A percentile compares a stretch with the other conserved stretches of the same genome.
Conservation (phyloP, 441 rosid genomes). For the Bocquillonia castaneifolia region DNA sequence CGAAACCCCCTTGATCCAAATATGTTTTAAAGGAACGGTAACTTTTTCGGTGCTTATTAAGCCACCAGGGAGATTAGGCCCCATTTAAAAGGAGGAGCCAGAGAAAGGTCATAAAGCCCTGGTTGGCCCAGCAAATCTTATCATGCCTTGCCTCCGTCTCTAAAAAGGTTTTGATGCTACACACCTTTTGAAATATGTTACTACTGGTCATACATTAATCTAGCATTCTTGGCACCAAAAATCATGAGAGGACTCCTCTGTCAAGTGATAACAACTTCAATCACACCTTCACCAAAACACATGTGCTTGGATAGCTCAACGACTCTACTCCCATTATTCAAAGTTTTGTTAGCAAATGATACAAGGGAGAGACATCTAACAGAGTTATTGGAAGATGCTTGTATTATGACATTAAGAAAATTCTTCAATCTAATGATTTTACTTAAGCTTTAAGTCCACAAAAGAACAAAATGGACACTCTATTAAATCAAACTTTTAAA, state of each 20-base stretch:
- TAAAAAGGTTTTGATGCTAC: not conserved
- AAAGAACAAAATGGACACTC: not conserved
- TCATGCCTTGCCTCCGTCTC: not conserved
- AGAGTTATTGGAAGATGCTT: not conserved
- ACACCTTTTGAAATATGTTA: not conserved
- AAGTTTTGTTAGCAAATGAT: too few species aligned
- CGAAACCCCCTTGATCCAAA: too few species aligned
- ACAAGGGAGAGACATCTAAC: not conserved
- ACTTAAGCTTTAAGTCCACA: not conserved
- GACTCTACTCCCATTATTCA: not conserved
- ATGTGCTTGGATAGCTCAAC: not conserved
- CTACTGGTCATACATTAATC: constrained; percentile 3
- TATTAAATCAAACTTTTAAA: not conserved
- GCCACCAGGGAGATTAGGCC: not conserved
- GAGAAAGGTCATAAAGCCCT: not conserved
- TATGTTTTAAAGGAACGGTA: too few species aligned
- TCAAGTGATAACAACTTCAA: too few species aligned
- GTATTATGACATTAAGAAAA: not conserved
- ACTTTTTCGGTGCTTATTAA: too few species aligned
- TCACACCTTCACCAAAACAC: not conserved
- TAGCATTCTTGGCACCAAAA: not conserved
- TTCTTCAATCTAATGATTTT: not conserved
- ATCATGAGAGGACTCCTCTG: too few species aligned
- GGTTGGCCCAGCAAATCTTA: not conserved
- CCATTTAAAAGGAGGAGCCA: not conserved